Evolutionary conservation across 2,329 filamentous ascomycete genomes (phyloP), one percentile per base, ranked within the genome.

Genomic region (Emergomyces orientalis): DNA sequence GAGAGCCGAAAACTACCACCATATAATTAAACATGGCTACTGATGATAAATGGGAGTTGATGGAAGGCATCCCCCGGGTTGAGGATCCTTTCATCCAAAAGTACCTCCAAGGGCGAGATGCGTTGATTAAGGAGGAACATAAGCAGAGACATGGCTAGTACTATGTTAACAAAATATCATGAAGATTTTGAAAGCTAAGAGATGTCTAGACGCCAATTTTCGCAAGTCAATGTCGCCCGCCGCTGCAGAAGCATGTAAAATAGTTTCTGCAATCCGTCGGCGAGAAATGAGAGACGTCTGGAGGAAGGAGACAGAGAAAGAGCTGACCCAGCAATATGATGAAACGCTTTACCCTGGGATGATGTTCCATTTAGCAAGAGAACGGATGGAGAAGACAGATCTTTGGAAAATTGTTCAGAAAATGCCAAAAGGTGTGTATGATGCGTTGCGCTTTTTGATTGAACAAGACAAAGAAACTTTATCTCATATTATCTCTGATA

Each of bases 361-460:
- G 88, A 94, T 96, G 89, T 97, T 96, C 76, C 87, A 84, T 47
- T 81, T 93, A 43, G 91, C 90, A 69, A 93, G 91, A 75, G 84
- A 87, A 22, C 84, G 86, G 41, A 95, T 96, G 85, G 90, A 96
- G 75, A 81, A 81, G 68, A 96, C 90, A 17, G 86, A 86, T 71
- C 81, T 97, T 30, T 97, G 91, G 91, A 82, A 86, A 67, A 94
- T 97, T 69, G 83, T 96, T 19, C 84, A 87, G 64, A 84, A 80
- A 66, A 91, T 97, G 89, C 93, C 93, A 32, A 97, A 97, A 74
- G 94, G 56, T 58, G 1, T 27, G 55, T 58, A 5, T 27, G 32
- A 32, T 30, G 27, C 7, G n/a, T 13, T 19, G 8, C 22, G 1
- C 8, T 19, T 19, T 19, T 30, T 27, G 25, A n/a, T 30, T n/a